These are phyloP conservation scores for Dendrobium officinale DNA, from an alignment of 106 monocot genomes.

Conservation along the genomic window DNA sequence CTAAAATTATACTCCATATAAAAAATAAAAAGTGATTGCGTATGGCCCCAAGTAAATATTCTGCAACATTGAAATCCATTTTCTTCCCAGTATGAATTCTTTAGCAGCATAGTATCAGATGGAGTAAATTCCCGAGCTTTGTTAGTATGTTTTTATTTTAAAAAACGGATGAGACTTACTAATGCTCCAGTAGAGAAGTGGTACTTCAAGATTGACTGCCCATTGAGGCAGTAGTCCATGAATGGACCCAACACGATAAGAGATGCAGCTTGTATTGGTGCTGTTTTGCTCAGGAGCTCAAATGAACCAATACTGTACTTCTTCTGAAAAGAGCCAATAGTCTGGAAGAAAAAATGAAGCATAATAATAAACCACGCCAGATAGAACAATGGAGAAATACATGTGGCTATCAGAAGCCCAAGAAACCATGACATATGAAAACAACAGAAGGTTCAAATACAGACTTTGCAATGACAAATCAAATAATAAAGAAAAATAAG, in stretches of 20 bases:
- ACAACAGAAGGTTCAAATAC: neutral
- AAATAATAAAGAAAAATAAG: neutral
- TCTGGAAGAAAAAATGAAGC: conserved; percentile 27
- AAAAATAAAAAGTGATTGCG: too few species aligned
- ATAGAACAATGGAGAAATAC: neutral
- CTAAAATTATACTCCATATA: too few species aligned
- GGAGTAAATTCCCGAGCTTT: neutral
- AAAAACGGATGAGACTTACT: conserved; percentile 30
- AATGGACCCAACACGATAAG: conserved; percentile 74
- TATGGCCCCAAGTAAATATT: neutral
- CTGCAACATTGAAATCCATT: neutral
- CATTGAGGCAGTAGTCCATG: conserved; percentile 57
- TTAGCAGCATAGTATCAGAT: neutral
- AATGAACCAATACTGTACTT: conserved; percentile 71
- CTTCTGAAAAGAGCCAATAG: conserved; percentile 68
- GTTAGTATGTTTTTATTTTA: neutral
- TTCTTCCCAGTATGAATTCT: neutral
- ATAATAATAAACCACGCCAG: neutral
- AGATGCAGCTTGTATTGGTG: conserved; percentile 81
- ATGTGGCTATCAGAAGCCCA: neutral
- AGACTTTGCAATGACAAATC: neutral
- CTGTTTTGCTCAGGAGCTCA: conserved; percentile 80
- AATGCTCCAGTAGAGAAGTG: conserved; percentile 42
- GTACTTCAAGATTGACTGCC: conserved; percentile 29
- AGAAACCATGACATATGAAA: neutral